These are phyloP conservation scores for Penicillium griseofulvum DNA, from an alignment of 2,329 filamentous ascomycete genomes.

Conservation along the genomic window DNA sequence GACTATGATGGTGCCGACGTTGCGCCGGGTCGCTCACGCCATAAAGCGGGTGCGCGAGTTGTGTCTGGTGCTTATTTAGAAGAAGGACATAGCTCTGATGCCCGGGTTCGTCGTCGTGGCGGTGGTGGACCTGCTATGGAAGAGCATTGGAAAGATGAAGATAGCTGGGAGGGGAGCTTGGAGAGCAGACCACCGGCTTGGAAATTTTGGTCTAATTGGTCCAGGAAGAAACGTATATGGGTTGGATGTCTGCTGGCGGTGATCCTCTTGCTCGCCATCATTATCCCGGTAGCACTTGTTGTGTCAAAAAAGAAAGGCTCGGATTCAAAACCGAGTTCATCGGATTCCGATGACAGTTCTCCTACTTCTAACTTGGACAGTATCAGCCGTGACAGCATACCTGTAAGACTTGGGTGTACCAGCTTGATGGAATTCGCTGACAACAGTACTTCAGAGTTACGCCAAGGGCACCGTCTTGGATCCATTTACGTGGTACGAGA, in stretches of 20 bases:
- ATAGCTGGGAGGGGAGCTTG: slow-evolving; percentile 25
- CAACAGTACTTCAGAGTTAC: slow-evolving; percentile 36
- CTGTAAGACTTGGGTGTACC: slow-evolving; percentile 38
- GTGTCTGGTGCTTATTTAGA: slow-evolving; percentile 69
- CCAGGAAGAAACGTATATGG: slow-evolving; percentile 46
- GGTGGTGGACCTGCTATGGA: slow-evolving; percentile 36
- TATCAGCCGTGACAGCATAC: slow-evolving; percentile 58
- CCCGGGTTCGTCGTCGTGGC: slow-evolving; percentile 46
- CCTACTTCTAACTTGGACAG: slow-evolving; percentile 51
- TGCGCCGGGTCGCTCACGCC: slow-evolving; percentile 35
- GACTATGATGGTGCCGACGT: slow-evolving; percentile 19
- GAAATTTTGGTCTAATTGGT: slow-evolving; percentile 32
- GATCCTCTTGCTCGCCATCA: slow-evolving; percentile 60
- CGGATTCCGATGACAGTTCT: slow-evolving; percentile 17
- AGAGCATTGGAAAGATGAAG: slow-evolving; percentile 52
- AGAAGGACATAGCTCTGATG: slow-evolving; percentile 57
- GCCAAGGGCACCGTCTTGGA: slow-evolving; percentile 77
- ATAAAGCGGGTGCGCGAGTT: slow-evolving; percentile 57
- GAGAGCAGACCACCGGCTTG: slow-evolving; percentile 34
- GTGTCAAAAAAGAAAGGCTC: slow-evolving; percentile 60
- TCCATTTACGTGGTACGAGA: slow-evolving; percentile 89
- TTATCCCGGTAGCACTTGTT: slow-evolving; percentile 66
- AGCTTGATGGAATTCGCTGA: slow-evolving; percentile 10
- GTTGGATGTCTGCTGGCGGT: slow-evolving; percentile 54
- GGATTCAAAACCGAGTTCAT: slow-evolving; percentile 23